Conservation (phyloP, 805 yeast species). For the Myxozyma vanderwaltii region DNA sequence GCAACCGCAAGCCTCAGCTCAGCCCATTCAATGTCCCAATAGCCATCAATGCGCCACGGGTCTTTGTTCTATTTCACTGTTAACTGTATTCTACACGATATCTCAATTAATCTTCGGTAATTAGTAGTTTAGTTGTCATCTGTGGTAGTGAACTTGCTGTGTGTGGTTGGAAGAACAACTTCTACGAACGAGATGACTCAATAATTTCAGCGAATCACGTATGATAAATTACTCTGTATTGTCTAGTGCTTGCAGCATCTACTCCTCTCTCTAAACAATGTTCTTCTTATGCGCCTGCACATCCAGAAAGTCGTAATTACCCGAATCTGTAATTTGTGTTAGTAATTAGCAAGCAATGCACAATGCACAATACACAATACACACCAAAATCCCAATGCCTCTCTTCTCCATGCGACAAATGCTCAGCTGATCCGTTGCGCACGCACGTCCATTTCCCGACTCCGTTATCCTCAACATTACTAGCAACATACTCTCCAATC, state of each 20-base stretch:
- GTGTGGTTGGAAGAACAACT: too few species aligned
- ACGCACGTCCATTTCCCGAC: slow-evolving; percentile 58
- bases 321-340: slow-evolving; percentile 18
- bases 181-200: too few species aligned
- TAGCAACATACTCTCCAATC: slow-evolving; percentile 59
- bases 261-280: neutral
- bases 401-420: slow-evolving; percentile 77
- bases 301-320: slow-evolving; percentile 32
- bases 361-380: slow-evolving; percentile 13
- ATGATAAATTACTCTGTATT: too few species aligned
- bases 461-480: slow-evolving; percentile 32
- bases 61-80: neutral
- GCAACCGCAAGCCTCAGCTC: neutral
- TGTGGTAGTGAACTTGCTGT: too few species aligned
- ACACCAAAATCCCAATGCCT: slow-evolving; percentile 88
- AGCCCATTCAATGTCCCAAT: neutral
- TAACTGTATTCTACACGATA: neutral
- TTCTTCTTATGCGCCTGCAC: slow-evolving; percentile 20
- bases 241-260: too few species aligned
- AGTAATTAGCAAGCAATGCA: neutral
- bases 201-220: too few species aligned
- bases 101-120: too few species aligned
- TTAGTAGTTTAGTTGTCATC: too few species aligned
- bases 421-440: slow-evolving; percentile 74
- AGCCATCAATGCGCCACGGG: neutral